Evolutionary conservation across 306 rosid genomes (phyloP).

Genomic region (Casuarina glauca): DNA sequence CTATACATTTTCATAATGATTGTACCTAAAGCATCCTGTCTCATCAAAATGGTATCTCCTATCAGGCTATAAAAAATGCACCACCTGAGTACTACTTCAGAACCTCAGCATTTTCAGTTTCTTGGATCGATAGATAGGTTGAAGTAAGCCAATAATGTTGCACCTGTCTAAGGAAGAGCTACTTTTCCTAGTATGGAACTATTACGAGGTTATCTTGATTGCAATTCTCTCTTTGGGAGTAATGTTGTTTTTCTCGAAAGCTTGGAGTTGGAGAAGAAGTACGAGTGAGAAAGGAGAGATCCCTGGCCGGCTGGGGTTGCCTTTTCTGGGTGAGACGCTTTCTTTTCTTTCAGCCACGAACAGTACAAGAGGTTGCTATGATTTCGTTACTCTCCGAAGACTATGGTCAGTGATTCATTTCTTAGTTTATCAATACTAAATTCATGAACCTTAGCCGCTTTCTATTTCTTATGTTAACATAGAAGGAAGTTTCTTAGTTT

Average conservation of each 20-base stretch:
- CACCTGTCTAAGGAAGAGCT: constrained; percentile 38
- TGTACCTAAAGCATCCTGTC: constrained; percentile 23
- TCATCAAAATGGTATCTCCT: background rate
- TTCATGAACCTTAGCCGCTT: background rate
- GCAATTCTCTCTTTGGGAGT: constrained; percentile 39
- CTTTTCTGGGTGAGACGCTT: constrained; percentile 65
- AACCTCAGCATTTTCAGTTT: constrained; percentile 13
- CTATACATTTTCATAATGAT: constrained; percentile 25
- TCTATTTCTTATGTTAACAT: background rate
- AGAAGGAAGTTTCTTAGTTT: too few species aligned
- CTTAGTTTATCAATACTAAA: constrained; percentile 4
- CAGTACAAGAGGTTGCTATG: constrained; percentile 72
- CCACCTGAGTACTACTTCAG: constrained; percentile 13
- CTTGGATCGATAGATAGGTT: constrained; percentile 20
- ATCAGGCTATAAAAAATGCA: constrained; percentile 5
- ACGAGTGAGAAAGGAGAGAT: constrained; percentile 25
- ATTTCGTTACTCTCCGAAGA: constrained; percentile 71
- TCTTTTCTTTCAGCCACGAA: constrained; percentile 66
- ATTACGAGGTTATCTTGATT: constrained; percentile 29
- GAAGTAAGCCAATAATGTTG: constrained; percentile 45
- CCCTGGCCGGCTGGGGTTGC: constrained; percentile 68
- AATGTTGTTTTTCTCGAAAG: constrained; percentile 43
- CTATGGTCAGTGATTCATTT: constrained; percentile 51
- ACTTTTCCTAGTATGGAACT: constrained; percentile 32
- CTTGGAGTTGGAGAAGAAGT: constrained; percentile 45